Evolutionary conservation across 495 filamentous ascomycete species (phyloP), one percentile per base, ranked within the genome.

Genomic region (Xylaria nigripes): DNA sequence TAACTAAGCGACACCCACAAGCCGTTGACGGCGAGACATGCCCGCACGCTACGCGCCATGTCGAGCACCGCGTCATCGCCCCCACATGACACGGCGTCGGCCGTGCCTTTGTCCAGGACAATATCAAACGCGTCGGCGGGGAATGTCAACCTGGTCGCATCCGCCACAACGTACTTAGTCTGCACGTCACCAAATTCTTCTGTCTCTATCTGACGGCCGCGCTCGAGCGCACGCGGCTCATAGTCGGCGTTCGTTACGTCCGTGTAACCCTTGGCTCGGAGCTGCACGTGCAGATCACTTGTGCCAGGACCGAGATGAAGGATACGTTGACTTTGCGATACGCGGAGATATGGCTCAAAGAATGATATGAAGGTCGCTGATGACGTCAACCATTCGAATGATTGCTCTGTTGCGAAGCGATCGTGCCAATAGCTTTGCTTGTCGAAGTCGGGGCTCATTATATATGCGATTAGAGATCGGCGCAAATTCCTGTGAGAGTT

Each of bases 191-290:
- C 72, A 38, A 73, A 72, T 0, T 42, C 57, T 0, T 50, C 23
- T 9, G 48, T 21, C 56, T 75, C 71, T 8, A 67, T 48, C 32
- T 61, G 58, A 6, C 59, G 66, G 0, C 68, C 67, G 3, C 66
- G 58, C 21, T 68, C 67, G 3, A 70, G 56, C 13, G 72, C 71
- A 15, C 72, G 51, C 0, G 70, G 70, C 45, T 73, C 71, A 56
- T 69, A 75, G 59, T 75, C 72, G 44, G 69, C 54, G 42, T 75
- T 73, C 2, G 68, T 71, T 40, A 75, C 60, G 55, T 72, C 58
- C 2, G 36, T 6, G 40, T 67, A 70, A 3, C 68, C 67, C 9
- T 38, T 45, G 5, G 21, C 27, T 3, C 70, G 66, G 7, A 75
- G 57, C 44, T 61, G 61, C 38, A 58, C 65, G 18, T 74, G 71